Base-by-base conservation (phyloP, 1,139 yeast species). In the Suhomyces bolitotheri region DNA sequence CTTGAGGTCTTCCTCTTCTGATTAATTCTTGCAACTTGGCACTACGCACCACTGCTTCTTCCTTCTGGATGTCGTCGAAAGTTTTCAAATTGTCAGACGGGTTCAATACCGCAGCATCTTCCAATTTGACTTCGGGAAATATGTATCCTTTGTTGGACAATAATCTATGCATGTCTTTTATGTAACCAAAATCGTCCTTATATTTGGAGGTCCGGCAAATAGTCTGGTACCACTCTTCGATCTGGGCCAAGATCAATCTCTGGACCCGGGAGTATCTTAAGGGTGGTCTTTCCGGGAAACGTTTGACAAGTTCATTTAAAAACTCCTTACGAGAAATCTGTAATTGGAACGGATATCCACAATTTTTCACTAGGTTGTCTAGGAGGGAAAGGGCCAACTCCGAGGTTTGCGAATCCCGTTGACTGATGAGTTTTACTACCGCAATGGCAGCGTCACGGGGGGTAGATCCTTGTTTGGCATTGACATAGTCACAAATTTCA, bases 181-280 rank as follows among this genome's bases (percentile, higher is more conserved):
- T 85, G 58, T 86, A 88, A 7, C 89, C 92, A 53, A 92, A 72
- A 59, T 92, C 99, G 31, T 89, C 95, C 58, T 87, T 88, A 60
- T 92, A 86, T 54, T 87, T 78, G 25, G 95, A 81, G 36, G 95
- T 88, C 53, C 84, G 82, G 63, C 97, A 92, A 39, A 92, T 79
- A 1, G 98, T 92, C 60, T 88, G 95, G 58, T 87, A 83, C 99
- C 99, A 92, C 62, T 92, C 97, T 60, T 92, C 96, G 53, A 92
- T 84, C 38, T 90, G 89, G 40, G 94, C 92, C 56, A 92, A 73
- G 44, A 92, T 81, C 50, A 89, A 72, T 53, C 89, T 69, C 58
- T 92, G 97, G 14, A 88, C 82, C 46, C 92, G 73, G 15, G 94
- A 72, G 60, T 87, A 89, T 25, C 92, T 76, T 46, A 82, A 65